Evolutionary conservation across 2,329 filamentous ascomycete genomes (phyloP).

Genomic region (Xylariaceae sp.): DNA sequence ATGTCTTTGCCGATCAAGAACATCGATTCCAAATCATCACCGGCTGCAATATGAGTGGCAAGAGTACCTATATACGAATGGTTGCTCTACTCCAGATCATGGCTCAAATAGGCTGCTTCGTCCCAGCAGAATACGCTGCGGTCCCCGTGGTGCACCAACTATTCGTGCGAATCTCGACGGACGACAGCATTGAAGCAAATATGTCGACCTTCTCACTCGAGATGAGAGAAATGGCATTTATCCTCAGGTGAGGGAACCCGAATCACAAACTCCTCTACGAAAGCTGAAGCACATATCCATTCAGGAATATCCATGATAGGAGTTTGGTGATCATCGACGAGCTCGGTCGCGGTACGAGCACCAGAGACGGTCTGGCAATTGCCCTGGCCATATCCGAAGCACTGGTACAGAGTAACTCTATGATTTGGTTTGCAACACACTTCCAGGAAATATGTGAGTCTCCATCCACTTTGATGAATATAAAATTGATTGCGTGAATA

Average conservation of each 20-base stretch:
- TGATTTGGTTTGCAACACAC: constrained; percentile 92
- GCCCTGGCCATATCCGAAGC: constrained; percentile 88
- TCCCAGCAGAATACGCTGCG: constrained; percentile 79
- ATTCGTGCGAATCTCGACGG: constrained; percentile 81
- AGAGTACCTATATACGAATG: constrained; percentile 89
- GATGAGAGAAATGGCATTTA: constrained; percentile 95
- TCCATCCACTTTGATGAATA: neutral
- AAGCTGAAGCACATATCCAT: constrained; percentile 7
- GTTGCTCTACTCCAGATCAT: constrained; percentile 83
- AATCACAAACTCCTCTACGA: neutral
- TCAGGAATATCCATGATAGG: constrained; percentile 66
- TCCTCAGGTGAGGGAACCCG: constrained; percentile 52
- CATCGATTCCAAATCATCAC: constrained; percentile 89
- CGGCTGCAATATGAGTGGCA: constrained; percentile 97
- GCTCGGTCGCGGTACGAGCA: constrained; percentile 85
- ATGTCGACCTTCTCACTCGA: constrained; percentile 91
- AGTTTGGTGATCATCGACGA: constrained; percentile 88
- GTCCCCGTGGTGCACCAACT: constrained; percentile 78
- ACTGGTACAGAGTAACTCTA: constrained; percentile 70
- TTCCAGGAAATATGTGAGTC: constrained; percentile 68
- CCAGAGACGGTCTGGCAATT: constrained; percentile 81
- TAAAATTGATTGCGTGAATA: constrained; percentile 19
- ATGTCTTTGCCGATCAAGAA: constrained; percentile 78
- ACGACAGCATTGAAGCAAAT: constrained; percentile 85
- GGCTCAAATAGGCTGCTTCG: constrained; percentile 88